Evolutionary conservation across 176 grass and related monocot species (phyloP), one percentile per base, ranked within the genome.

Genomic region (Avena insularis): DNA sequence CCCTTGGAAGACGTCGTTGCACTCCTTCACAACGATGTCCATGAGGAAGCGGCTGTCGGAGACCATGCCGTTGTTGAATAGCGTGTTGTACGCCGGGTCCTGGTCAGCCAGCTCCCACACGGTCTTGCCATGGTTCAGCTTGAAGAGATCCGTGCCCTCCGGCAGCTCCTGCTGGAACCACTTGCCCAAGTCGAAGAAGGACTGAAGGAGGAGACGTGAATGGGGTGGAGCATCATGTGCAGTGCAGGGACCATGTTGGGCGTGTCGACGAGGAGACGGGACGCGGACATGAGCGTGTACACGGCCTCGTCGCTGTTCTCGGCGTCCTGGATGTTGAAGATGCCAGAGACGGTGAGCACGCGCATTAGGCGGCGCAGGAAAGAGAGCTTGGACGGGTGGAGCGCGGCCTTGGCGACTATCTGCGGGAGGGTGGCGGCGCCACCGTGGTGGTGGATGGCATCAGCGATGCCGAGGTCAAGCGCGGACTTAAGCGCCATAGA

Each of bases 301-400:
- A 59, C 19, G 56, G 56, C 56, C 56, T 59, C 56, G 56, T 19
- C 56, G 56, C 35, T 4, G 35, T 36, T 36, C 35, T 59, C 17
- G 3, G 19, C 56, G 6, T 19, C 0, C 55, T 57, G 16, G 17
- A 16, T 56, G 6, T 5, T 6, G 62, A 88, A 35, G 62, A 88
- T 0, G 12, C 73, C 51, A 0, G 80, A 69, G 50, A 58, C 2
- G 0, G 51, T 17, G 80, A 88, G 80, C 38, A 78, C 80, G 4
- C 86, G 71, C 86, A 88, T 78, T 7, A 83, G 61, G 60, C 87
- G 77, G 31, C 33, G 54, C 29, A 79, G 77, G 33, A 53, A 20
- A 1, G 55, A 57, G 17, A 20, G 17, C 55, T 57, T 57, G 55
- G 55, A 57, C 6, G 55, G 16, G 55, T 19, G 55, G 55, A 57